phyloP scores from a whole-genome alignment of 2,329 filamentous ascomycete genomes.

The Fusarium brevicatenulatum region DNA sequence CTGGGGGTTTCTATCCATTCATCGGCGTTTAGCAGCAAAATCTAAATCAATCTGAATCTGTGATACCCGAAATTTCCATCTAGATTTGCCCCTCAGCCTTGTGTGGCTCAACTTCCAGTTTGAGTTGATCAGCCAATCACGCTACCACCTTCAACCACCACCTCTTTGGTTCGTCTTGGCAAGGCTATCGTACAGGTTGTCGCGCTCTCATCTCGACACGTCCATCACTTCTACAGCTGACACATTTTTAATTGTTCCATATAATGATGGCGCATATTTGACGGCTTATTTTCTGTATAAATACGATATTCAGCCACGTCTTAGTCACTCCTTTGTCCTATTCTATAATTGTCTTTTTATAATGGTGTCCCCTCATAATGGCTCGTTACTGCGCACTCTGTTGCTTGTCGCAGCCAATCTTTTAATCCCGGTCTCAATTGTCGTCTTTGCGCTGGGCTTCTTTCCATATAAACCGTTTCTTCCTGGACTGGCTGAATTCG shows the following conservation, averaged over 20 bases:
- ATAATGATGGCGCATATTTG: conserved; percentile 31
- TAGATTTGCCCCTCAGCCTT: conserved; percentile 36
- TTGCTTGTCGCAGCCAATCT: conserved; percentile 76
- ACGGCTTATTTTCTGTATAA: conserved; percentile 6
- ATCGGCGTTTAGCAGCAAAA: conserved; percentile 43
- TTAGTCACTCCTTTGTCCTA: conserved; percentile 20
- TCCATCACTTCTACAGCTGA: conserved; percentile 32
- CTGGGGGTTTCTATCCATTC: conserved; percentile 11
- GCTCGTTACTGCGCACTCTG: conserved; percentile 48
- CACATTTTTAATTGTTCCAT: conserved; percentile 10
- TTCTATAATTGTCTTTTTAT: conserved; percentile 11
- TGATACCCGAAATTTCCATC: conserved; percentile 40
- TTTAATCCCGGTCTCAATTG: conserved; percentile 77
- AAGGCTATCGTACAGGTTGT: conserved; percentile 34
- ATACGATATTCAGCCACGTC: conserved; percentile 2
- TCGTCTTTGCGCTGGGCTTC: conserved; percentile 88
- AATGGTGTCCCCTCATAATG: conserved; percentile 42
- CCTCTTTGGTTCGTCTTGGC: conserved; percentile 40
- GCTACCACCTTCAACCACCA: conserved; percentile 16
- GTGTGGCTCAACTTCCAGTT: conserved; percentile 38
- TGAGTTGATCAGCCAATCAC: not conserved
- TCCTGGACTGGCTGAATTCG: conserved; percentile 80
- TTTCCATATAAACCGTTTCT: conserved; percentile 98
- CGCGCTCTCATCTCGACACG: conserved; percentile 43
- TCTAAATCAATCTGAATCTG: conserved; percentile 43